Evolutionary conservation across 129 eudicot species (phyloP), one percentile per base, ranked within the genome.

Genomic region (Gnaphalium uliginosum): DNA sequence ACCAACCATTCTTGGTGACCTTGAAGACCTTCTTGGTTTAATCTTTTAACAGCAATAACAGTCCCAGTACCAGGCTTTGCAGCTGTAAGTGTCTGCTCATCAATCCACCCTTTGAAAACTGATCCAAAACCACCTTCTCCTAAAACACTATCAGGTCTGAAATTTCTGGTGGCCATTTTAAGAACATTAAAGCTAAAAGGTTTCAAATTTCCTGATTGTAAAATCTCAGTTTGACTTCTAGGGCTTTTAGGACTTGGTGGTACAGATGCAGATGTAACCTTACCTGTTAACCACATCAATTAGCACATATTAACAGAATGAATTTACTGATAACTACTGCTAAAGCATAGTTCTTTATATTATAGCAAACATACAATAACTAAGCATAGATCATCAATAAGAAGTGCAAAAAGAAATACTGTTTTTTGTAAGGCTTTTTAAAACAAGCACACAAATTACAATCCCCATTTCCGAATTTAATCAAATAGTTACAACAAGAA

Each of bases 1-100:
- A 89, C 92, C 88, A 89, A 65, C 96, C 96, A 89, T 59, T 89
- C 96, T 71, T 76, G 87, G 81, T 89, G 96, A 77, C 92, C 96
- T 72, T 89, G 96, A 18, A 82, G 82, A 60, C 96, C 89, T 78
- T 86, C 89, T 74, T 89, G 88, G 66, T 86, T 83, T 8, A 87
- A 80, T 73, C 87, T 83, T 75, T 89, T 89, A 18, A 79, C 96
- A 71, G 92, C 96, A 70, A 89, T 87, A 25, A 89, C 88, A 50
- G 85, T 80, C 27, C 96, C 92, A 19, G 85, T 81, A 35, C 96
- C 90, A 2, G 96, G 88, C 82, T 77, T 87, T 18, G 96, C 79
- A 56, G 96, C 88, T 32, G 89, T 43, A 43, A 85, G 86, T 6
- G 92, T 78, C 35, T 89, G 84, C 61, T 87, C 88, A 68, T 89